Percentiles rank a stretch among this genome's conserved stretches.
phyloP scores from a whole-genome alignment of 805 yeast genomes.

The Schizosaccharomyces osmophilus region DNA sequence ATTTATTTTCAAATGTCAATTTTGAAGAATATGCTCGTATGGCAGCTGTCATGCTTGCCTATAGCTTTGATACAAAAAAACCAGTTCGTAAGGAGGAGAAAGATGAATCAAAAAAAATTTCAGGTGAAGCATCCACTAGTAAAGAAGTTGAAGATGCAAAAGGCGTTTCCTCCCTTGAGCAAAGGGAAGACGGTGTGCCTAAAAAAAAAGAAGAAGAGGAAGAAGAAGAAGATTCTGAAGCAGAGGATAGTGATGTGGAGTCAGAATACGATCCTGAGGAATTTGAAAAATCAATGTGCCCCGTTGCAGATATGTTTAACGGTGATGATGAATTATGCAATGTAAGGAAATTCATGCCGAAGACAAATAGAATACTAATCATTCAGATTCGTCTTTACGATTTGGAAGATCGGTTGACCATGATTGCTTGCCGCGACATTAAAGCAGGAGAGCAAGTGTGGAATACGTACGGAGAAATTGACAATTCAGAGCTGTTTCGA shows the following conservation, averaged over 20 bases:
- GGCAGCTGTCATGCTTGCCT: conserved; percentile 68
- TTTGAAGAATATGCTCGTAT: conserved; percentile 39
- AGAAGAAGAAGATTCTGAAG: neutral
- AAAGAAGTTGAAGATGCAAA: conserved; percentile 7
- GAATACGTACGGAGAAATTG: conserved; percentile 75
- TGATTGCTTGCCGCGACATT: conserved; percentile 45
- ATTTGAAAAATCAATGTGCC: conserved; percentile 54
- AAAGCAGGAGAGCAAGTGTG: conserved; percentile 46
- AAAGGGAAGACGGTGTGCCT: too few relatives aligned
- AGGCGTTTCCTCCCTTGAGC: neutral
- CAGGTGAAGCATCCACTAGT: neutral
- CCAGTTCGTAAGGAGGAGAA: conserved; percentile 3
- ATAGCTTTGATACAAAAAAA: conserved; percentile 60
- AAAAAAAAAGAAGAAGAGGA: neutral
- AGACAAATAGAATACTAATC: conserved; percentile 9
- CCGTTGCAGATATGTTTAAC: conserved; percentile 74
- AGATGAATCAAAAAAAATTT: neutral
- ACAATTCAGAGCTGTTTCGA: conserved; percentile 73
- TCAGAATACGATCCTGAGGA: conserved; percentile 8
- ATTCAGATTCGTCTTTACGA: conserved; percentile 5
- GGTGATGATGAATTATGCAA: conserved; percentile 59
- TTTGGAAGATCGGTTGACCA: conserved; percentile 23
- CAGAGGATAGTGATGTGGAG: conserved; percentile 1
- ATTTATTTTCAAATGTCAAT: conserved; percentile 9
- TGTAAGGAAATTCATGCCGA: conserved; percentile 19